Conservation (phyloP, 768 basidiomycete genomes). For the Pisolithus marmoratus region DNA sequence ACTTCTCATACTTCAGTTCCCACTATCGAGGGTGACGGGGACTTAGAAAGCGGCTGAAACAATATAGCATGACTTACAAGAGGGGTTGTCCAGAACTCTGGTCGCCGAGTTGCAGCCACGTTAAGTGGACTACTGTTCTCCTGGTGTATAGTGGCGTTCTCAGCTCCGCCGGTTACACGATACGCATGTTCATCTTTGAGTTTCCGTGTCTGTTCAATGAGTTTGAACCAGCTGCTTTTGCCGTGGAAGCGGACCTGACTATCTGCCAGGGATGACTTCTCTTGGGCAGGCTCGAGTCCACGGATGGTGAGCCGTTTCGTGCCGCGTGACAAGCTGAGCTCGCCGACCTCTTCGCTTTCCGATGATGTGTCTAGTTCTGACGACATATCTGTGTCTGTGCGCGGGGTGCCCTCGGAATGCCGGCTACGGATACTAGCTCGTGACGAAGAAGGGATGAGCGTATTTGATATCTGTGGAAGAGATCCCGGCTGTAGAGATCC, state of each 20-base stretch:
- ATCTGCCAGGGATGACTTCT: conserved; percentile 26
- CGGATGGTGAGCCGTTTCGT: conserved; percentile 33
- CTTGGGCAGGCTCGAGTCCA: conserved; percentile 33
- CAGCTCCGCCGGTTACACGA: conserved; percentile 24
- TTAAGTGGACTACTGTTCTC: conserved; percentile 17
- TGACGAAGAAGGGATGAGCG: conserved; percentile 3
- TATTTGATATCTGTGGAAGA: conserved; percentile 3
- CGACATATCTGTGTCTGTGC: conserved; percentile 24
- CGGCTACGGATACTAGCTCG: conserved; percentile 5
- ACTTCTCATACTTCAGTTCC: conserved; percentile 52
- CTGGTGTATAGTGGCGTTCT: conserved; percentile 9
- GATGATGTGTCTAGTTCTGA: conserved; percentile 26
- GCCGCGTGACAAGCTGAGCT: conserved; percentile 35
- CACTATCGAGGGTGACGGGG: conserved; percentile 35
- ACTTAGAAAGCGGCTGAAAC: neutral
- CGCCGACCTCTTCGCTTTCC: conserved; percentile 33
- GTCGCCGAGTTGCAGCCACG: conserved; percentile 30
- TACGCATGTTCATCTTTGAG: conserved; percentile 47
- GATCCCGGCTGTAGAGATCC: conserved; percentile 8
- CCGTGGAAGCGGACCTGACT: conserved; percentile 55
- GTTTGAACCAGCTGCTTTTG: conserved; percentile 50
- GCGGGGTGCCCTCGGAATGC: conserved; percentile 18
- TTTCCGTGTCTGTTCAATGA: conserved; percentile 49
- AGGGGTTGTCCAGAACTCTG: conserved; percentile 55
- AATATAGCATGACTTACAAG: conserved; percentile 33